phyloP scores from a whole-genome alignment of 2,329 filamentous ascomycete genomes.

The Colletotrichum caudatum region DNA sequence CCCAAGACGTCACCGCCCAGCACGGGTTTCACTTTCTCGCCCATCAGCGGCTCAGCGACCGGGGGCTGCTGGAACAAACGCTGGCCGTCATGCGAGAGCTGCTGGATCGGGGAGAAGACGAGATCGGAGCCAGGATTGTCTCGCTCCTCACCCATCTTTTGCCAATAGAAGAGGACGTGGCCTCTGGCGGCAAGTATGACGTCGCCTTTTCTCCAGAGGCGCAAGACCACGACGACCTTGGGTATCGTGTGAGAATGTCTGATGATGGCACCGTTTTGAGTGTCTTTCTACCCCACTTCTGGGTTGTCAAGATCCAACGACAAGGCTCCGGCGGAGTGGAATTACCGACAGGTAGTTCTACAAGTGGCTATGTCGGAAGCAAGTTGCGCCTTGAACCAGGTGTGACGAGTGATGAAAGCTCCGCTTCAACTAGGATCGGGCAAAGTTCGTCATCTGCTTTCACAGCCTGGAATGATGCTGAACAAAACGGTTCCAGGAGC shows the following conservation, averaged over 20 bases:
- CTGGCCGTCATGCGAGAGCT: conserved; percentile 52
- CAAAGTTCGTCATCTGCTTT: background rate
- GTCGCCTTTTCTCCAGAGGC: background rate
- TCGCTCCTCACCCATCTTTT: conserved; percentile 49
- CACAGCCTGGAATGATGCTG: background rate
- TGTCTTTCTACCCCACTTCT: conserved; percentile 27
- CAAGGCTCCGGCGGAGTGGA: background rate
- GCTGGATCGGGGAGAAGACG: conserved; percentile 47
- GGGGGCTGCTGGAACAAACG: conserved; percentile 54
- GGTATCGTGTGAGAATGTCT: conserved; percentile 10
- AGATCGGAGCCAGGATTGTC: conserved; percentile 48
- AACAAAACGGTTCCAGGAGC: background rate
- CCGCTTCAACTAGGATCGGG: no score
- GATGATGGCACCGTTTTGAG: background rate
- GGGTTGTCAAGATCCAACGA: conserved; percentile 8
- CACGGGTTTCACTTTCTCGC: conserved; percentile 45
- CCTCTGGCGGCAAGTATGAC: conserved; percentile 8
- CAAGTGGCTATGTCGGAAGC: background rate
- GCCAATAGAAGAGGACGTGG: conserved; percentile 50
- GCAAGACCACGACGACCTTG: conserved; percentile 15
- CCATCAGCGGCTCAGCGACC: conserved; percentile 55
- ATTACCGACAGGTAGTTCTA: background rate
- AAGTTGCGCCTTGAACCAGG: no score
- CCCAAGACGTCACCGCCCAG: background rate
- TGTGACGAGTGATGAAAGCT: no score